Conservation (phyloP, 345 rosid genomes). For the Hypericum androsaemum region DNA sequence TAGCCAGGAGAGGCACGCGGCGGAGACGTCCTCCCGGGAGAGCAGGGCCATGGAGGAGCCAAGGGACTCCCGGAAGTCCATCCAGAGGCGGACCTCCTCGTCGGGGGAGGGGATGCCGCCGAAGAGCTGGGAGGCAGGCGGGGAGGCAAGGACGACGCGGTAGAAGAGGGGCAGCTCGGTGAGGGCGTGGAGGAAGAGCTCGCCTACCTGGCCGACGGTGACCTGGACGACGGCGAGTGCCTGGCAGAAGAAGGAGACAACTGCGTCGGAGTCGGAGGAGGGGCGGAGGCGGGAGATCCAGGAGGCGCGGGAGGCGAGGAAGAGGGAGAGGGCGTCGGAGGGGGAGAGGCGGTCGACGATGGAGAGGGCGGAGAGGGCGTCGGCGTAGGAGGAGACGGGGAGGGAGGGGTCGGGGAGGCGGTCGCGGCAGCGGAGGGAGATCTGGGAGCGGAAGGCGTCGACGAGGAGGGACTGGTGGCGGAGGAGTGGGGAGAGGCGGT, state of each 20-base stretch:
- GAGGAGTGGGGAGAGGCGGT: constrained; percentile 63
- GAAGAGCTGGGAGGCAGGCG: constrained; percentile 87
- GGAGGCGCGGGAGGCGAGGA: constrained; percentile 66
- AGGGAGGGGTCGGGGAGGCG: constrained; percentile 65
- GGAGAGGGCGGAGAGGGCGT: constrained; percentile 79
- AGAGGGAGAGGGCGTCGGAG: constrained; percentile 47
- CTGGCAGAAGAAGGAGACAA: constrained; percentile 58
- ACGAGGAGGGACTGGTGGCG: constrained; percentile 98
- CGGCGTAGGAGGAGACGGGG: constrained; percentile 53
- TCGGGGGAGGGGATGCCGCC: constrained; percentile 95
- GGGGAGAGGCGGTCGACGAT: constrained; percentile 82
- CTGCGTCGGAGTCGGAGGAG: constrained; percentile 15
- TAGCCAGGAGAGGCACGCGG: constrained; percentile 71
- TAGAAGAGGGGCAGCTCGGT: constrained; percentile 89
- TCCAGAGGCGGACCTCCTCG: constrained; percentile 88
- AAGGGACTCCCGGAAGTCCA: constrained; percentile 62
- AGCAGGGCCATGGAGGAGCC: constrained; percentile 51
- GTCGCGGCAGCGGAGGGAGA: constrained; percentile 86
- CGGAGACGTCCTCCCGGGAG: constrained; percentile 44
- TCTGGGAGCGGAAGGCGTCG: constrained; percentile 89
- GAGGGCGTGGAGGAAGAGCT: constrained; percentile 77
- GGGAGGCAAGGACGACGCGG: constrained; percentile 68
- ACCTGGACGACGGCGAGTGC: constrained; percentile 68
- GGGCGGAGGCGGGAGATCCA: constrained; percentile 52
- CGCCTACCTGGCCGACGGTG: constrained; percentile 81